Conservation (phyloP, 1,139 yeast genomes). For the Groenewaldozyma auringiensis region DNA sequence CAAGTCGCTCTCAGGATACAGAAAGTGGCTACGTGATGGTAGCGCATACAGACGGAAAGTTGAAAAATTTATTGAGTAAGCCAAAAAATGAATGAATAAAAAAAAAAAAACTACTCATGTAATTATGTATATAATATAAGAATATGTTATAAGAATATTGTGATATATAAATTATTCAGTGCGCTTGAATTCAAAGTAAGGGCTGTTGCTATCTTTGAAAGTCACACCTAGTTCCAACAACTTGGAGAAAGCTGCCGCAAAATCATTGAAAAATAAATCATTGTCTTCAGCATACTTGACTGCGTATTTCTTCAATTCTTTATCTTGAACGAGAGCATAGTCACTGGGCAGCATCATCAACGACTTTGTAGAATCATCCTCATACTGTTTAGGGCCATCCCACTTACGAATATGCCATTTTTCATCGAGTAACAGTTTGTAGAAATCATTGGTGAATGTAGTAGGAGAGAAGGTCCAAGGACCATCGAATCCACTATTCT, state of each 20-base stretch:
- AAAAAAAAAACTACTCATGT: background rate
- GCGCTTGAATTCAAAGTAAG: constrained; percentile 46
- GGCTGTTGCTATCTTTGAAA: constrained; percentile 38
- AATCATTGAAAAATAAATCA: constrained; percentile 63
- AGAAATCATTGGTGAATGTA: constrained; percentile 74
- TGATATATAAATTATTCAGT: constrained; percentile 1
- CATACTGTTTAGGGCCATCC: constrained; percentile 74
- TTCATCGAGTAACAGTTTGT: constrained; percentile 54
- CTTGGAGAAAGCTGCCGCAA: constrained; percentile 58
- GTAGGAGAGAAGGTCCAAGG: constrained; percentile 90
- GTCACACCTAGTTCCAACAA: constrained; percentile 68
- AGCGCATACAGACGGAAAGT: constrained; percentile 83
- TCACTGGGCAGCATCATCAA: constrained; percentile 91
- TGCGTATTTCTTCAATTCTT: constrained; percentile 57
- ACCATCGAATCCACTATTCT: constrained; percentile 62
- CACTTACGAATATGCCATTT: constrained; percentile 69
- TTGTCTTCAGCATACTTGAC: constrained; percentile 65
- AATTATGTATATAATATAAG: background rate
- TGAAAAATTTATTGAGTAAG: constrained; percentile 50
- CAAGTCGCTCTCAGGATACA: constrained; percentile 74
- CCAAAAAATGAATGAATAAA: background rate
- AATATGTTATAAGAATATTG: background rate
- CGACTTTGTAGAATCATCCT: constrained; percentile 61
- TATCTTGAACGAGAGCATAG: constrained; percentile 62
- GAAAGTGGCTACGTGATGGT: constrained; percentile 94